phyloP scores from a whole-genome alignment of 306 rosid genomes.

The Comarum palustre region DNA sequence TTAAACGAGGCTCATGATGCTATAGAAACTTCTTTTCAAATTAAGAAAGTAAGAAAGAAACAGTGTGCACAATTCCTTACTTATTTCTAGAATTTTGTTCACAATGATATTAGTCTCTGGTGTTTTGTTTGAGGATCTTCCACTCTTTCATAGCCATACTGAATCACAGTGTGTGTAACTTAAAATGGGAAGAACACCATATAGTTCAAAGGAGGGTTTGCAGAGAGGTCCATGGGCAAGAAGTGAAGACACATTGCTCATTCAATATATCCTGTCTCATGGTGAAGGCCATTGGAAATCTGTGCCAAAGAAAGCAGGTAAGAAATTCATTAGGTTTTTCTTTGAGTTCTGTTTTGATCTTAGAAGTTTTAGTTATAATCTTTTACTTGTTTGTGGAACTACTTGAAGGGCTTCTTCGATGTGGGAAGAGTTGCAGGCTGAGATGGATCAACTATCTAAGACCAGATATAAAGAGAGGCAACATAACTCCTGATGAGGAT shows the following conservation, averaged over 20 bases:
- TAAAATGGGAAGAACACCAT: constrained; percentile 66
- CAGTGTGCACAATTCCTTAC: background rate
- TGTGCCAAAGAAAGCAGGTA: constrained; percentile 67
- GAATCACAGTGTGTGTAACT: background rate
- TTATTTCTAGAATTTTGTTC: background rate
- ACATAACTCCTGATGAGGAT: constrained; percentile 66
- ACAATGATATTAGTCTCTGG: background rate
- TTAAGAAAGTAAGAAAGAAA: background rate
- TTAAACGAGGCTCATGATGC: background rate
- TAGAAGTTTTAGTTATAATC: background rate
- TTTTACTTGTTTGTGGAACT: background rate
- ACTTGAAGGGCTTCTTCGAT: constrained; percentile 57
- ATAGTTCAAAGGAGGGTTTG: constrained; percentile 61
- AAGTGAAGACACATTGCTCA: constrained; percentile 65
- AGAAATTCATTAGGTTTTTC: background rate
- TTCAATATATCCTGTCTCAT: constrained; percentile 55
- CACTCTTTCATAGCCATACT: background rate
- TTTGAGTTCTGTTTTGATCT: background rate
- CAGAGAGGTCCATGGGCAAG: constrained; percentile 84
- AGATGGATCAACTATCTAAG: constrained; percentile 77
- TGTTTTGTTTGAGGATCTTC: background rate
- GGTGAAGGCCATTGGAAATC: constrained; percentile 84
- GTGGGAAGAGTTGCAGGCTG: constrained; percentile 76
- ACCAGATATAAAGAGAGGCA: constrained; percentile 71
- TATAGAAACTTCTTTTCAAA: too few relatives aligned